These are phyloP conservation scores for Sporodiniella umbellata DNA, from an alignment of 371 early-diverging fungal genomes.

Conservation along the genomic window DNA sequence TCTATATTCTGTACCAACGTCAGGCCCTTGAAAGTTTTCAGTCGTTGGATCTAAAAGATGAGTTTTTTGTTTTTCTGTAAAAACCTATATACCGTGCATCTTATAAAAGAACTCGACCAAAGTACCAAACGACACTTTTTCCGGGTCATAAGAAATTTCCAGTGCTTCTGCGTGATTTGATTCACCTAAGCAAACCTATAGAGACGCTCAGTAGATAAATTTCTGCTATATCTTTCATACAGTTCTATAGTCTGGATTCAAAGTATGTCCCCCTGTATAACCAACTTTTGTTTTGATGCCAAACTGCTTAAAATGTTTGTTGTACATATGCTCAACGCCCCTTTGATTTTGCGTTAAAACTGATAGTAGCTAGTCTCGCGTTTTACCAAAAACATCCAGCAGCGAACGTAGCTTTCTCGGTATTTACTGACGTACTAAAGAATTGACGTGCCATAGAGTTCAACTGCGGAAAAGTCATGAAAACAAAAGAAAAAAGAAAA, in stretches of 20 bases:
- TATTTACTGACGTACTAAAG: not conserved
- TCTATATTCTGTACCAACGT: conserved; percentile 53
- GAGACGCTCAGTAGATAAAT: not conserved
- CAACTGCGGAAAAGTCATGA: too few species aligned
- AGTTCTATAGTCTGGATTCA: conserved; percentile 57
- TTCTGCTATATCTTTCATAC: conserved; percentile 29
- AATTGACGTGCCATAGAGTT: too few species aligned
- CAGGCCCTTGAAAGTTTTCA: conserved; percentile 36
- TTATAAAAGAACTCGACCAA: conserved; percentile 84
- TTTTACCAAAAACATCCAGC: conserved; percentile 37
- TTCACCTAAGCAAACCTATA: conserved; percentile 63
- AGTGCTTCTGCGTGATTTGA: conserved; percentile 88
- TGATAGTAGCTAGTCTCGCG: not conserved
- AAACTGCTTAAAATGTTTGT: conserved; percentile 55
- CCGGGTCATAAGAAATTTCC: conserved; percentile 74
- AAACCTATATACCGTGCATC: conserved; percentile 59
- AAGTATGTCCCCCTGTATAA: conserved; percentile 73
- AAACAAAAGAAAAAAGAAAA: too few species aligned
- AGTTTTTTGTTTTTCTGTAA: conserved; percentile 19
- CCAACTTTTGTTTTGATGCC: conserved; percentile 72
- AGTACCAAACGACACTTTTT: conserved; percentile 57
- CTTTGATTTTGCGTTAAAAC: conserved; percentile 34
- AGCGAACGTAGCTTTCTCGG: conserved; percentile 26
- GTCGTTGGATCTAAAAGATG: conserved; percentile 33
- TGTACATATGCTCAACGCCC: conserved; percentile 85